Conservation (phyloP, 2,329 filamentous ascomycete species). For the Colletotrichum horii region DNA sequence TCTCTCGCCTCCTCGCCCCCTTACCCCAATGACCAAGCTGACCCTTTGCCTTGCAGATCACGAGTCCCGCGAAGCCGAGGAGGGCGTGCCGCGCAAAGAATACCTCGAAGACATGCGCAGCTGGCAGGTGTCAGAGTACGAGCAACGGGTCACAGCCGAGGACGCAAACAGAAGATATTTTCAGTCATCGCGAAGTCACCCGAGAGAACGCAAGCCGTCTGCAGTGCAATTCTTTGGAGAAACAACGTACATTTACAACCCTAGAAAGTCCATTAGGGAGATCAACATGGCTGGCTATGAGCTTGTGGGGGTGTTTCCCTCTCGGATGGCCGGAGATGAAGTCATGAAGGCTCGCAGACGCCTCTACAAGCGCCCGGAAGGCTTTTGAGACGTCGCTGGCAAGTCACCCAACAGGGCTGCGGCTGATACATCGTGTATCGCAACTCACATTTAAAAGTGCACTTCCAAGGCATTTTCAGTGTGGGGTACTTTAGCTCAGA, state of each 20-base stretch:
- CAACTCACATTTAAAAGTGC: neutral
- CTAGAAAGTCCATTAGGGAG: neutral
- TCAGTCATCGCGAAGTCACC: neutral
- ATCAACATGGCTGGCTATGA: neutral
- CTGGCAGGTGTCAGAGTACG: neutral
- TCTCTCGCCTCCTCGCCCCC: neutral
- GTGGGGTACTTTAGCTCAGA: neutral
- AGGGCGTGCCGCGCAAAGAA: neutral
- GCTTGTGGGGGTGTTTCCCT: neutral
- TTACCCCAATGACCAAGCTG: rapidly evolving
- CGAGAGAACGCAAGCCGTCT: neutral
- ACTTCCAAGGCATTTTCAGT: neutral
- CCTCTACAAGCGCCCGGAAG: neutral
- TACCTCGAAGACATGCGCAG: neutral
- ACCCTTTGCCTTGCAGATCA: neutral
- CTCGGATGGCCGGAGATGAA: neutral
- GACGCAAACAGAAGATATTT: neutral
- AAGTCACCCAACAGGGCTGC: neutral
- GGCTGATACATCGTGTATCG: neutral
- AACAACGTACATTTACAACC: neutral
- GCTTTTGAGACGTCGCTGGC: neutral
- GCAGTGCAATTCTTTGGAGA: neutral
- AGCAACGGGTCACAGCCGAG: neutral
- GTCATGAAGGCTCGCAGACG: neutral
- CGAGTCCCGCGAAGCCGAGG: neutral